Evolutionary conservation across 2,329 filamentous ascomycete species (phyloP).

Genomic region (Cordyceps cateniannulata): DNA sequence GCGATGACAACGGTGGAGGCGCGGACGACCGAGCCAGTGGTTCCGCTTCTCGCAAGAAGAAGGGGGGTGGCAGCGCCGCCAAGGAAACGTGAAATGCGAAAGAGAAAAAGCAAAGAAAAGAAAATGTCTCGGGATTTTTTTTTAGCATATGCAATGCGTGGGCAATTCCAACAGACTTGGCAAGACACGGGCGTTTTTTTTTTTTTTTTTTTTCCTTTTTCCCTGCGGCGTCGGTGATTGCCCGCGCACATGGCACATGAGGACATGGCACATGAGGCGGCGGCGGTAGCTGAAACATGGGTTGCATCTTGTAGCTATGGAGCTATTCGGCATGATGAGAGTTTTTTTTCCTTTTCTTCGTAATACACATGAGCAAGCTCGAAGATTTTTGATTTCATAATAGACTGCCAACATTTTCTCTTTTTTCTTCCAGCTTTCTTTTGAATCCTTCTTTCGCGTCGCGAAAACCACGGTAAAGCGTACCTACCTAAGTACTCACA

Average conservation of each 20-base stretch:
- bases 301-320: not conserved
- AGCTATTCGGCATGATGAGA: not conserved
- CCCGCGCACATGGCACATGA: not conserved
- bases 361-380: not conserved
- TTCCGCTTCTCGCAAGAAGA: slow-evolving; percentile 10
- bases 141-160: not conserved
- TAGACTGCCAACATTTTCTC: not conserved
- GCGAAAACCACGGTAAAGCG: no score
- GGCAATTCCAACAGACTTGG: not conserved
- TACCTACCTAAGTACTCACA: no score
- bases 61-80: not conserved
- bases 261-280: not conserved
- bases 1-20: slow-evolving; percentile 31
- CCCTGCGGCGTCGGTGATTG: not conserved
- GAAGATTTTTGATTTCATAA: not conserved
- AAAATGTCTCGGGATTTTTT: not conserved
- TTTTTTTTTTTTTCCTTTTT: not conserved
- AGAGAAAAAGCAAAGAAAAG: not conserved
- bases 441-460: no score
- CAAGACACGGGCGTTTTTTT: not conserved
- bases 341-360: not conserved
- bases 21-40: slow-evolving; percentile 21
- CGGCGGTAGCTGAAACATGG: not conserved
- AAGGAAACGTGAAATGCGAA: not conserved
- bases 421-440: not conserved